Percentiles rank a stretch among this genome's conserved stretches.
phyloP scores from a whole-genome alignment of 2,329 filamentous ascomycete genomes.

The Lasiodiplodia gonubiensis region DNA sequence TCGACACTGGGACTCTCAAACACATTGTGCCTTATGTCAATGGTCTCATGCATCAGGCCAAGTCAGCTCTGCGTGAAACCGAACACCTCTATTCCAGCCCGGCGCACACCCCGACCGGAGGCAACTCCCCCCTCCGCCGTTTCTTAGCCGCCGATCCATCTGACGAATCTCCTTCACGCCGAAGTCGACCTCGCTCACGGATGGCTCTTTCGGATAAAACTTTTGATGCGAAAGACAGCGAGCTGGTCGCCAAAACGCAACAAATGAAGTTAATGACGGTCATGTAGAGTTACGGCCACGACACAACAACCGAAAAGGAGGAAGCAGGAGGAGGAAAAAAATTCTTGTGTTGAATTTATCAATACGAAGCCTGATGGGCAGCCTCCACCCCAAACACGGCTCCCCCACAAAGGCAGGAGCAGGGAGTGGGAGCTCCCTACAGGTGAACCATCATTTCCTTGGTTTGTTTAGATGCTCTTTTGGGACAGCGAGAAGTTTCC shows the following conservation, averaged over 20 bases:
- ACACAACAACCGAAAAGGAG: neutral
- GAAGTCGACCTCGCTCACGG: constrained; percentile 17
- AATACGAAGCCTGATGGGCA: neutral
- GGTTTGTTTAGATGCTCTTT: constrained; percentile 17
- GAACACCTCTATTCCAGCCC: constrained; percentile 56
- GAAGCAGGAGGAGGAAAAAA: neutral
- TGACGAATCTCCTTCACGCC: constrained; percentile 27
- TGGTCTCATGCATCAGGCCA: constrained; percentile 55
- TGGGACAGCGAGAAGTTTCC: constrained; percentile 1
- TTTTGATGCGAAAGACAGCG: constrained; percentile 26
- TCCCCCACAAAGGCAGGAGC: constrained; percentile 23
- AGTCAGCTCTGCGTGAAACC: constrained; percentile 53
- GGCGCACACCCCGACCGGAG: constrained; percentile 39
- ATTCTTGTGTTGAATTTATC: neutral
- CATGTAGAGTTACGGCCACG: constrained; percentile 38
- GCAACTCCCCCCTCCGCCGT: constrained; percentile 43
- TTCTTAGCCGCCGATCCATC: constrained; percentile 35
- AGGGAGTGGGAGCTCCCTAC: neutral
- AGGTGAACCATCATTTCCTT: constrained; percentile 9
- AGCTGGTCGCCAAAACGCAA: constrained; percentile 24
- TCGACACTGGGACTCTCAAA: constrained; percentile 68
- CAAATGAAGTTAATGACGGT: constrained; percentile 51
- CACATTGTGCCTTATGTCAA: constrained; percentile 64
- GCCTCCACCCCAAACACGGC: neutral
- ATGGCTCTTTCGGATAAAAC: constrained; percentile 17